A percentile compares a stretch with the other conserved stretches of the same genome.
Conservation (phyloP, 108 stramenopile species). For the Skeletonema marinoi region DNA sequence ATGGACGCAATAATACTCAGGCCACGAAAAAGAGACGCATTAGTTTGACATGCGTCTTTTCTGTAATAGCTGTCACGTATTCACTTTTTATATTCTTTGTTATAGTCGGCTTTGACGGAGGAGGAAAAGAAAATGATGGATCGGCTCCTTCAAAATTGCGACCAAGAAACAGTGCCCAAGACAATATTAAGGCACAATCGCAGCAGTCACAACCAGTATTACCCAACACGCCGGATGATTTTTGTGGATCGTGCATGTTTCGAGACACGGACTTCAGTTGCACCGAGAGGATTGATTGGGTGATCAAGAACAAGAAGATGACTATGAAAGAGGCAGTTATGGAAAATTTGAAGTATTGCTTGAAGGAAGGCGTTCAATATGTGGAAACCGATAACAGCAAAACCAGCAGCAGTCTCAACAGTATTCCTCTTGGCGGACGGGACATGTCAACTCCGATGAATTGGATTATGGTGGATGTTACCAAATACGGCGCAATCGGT, state of each 20-base stretch:
- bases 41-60: background rate
- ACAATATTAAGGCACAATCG: too few relatives aligned
- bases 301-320: background rate
- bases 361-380: background rate
- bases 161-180: too few relatives aligned
- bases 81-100: background rate
- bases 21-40: background rate
- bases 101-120: background rate
- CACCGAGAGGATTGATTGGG: conserved; percentile 20
- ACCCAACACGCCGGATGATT: conserved; percentile 2
- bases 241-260: conserved; percentile 16
- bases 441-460: too few relatives aligned
- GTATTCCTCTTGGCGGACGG: too few relatives aligned
- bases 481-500: too few relatives aligned
- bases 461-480: too few relatives aligned
- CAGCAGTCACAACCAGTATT: too few relatives aligned
- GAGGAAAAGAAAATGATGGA: background rate
- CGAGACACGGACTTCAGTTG: conserved; percentile 13
- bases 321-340: background rate
- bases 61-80: background rate
- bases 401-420: too few relatives aligned
- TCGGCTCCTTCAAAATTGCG: background rate
- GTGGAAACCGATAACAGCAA: background rate
- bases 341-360: conserved; percentile 14
- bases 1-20: too few relatives aligned